phyloP scores from a whole-genome alignment of 139 green algal genomes.

The Tetraselmis striata region DNA sequence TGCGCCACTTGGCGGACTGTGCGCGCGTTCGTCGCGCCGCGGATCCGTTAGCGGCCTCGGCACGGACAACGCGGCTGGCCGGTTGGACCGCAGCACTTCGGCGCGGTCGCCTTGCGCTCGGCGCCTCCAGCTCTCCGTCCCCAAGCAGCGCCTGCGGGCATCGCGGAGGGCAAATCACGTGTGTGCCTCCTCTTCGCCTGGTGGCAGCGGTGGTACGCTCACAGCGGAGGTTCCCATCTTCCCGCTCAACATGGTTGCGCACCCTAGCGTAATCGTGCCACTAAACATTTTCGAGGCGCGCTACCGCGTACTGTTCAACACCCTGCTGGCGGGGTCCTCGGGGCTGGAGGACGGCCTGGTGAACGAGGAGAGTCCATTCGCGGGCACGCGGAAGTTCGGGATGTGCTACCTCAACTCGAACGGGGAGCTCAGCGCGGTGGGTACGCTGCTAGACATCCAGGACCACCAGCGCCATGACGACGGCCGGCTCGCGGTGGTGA shows the following conservation, averaged over 20 bases:
- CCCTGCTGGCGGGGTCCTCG: constrained; percentile 3
- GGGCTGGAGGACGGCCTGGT: constrained; percentile 11
- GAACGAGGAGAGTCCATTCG: constrained; percentile 9
- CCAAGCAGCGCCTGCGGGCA: too few species aligned
- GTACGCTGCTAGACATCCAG: constrained; percentile 5
- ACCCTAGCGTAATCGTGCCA: constrained; percentile 1
- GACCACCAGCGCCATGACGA: constrained; percentile 10
- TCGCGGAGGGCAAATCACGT: too few species aligned
- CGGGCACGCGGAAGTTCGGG: constrained; percentile 5
- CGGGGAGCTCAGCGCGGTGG: not conserved
- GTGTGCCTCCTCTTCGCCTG: too few species aligned
- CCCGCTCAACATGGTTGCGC: constrained; percentile 10
- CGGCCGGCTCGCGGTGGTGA: not conserved
- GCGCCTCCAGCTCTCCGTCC: too few species aligned
- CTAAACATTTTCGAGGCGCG: constrained; percentile 18
- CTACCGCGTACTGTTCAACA: constrained; percentile 15
- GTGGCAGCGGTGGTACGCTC: too few species aligned
- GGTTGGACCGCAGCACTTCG: too few species aligned
- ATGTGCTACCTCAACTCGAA: constrained; percentile 10
- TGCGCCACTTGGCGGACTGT: not conserved
- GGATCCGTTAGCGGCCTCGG: too few species aligned
- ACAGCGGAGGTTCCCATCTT: constrained; percentile 9
- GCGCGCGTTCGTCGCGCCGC: too few species aligned
- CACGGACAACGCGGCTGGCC: too few species aligned
- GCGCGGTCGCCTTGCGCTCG: too few species aligned